These are phyloP conservation scores for Lagenaria siceraria DNA, from an alignment of 306 rosid genomes.

Conservation along the genomic window DNA sequence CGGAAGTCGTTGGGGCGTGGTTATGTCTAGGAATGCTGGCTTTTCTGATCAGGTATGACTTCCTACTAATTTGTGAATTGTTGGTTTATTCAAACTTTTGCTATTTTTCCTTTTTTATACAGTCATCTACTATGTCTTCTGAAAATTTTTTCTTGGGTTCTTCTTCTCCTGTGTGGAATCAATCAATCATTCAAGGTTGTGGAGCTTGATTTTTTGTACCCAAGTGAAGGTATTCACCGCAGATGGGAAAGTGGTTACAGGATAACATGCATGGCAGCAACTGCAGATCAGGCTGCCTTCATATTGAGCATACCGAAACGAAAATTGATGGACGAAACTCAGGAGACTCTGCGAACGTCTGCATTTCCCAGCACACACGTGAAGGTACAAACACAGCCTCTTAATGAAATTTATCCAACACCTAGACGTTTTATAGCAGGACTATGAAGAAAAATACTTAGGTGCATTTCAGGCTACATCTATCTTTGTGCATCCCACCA, in stretches of 20 bases:
- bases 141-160: background rate
- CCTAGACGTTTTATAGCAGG: background rate
- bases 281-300: slow-evolving; percentile 87
- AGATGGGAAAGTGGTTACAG: slow-evolving; percentile 85
- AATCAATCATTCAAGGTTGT: slow-evolving; percentile 43
- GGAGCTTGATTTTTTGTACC: slow-evolving; percentile 87
- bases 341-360: slow-evolving; percentile 84
- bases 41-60: slow-evolving; percentile 71
- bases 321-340: slow-evolving; percentile 72
- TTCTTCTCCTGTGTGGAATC: background rate
- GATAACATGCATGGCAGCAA: slow-evolving; percentile 92
- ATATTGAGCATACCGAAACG: slow-evolving; percentile 88
- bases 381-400: slow-evolving; percentile 38
- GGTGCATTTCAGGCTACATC: too few relatives aligned
- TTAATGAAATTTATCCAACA: background rate
- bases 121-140: background rate
- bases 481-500: too few relatives aligned
- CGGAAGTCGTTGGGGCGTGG: slow-evolving; percentile 93
- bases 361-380: slow-evolving; percentile 96
- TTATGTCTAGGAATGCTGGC: slow-evolving; percentile 93
- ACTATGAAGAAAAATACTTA: background rate
- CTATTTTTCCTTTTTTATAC: background rate
- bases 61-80: background rate
- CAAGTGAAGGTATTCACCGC: slow-evolving; percentile 88
- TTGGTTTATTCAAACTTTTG: slow-evolving; percentile 5